Evolutionary conservation across 2,329 filamentous ascomycete species (phyloP), one percentile per base, ranked within the genome.

Genomic region (Neonectria faginata): DNA sequence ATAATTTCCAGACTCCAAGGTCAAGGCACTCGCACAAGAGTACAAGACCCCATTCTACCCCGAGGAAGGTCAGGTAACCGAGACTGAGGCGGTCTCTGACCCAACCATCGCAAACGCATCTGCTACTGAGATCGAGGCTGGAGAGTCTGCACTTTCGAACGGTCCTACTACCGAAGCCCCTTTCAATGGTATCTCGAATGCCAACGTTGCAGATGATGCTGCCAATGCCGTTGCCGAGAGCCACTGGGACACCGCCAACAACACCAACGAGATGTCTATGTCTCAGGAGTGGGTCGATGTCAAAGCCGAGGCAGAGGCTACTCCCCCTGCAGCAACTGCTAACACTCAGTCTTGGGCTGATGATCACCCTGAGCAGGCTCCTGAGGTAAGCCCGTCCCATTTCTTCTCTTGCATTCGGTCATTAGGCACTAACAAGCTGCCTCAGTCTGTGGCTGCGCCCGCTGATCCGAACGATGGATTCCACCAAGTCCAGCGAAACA

Each of bases 321-420:
- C 88, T 27, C 88, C 87, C n/a, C 86, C 89, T 51, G 88, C 87
- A 7, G 81, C 82, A 9, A 78, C 81, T 42, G 76, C 80, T 59
- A 84, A 85, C 73, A 83, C 84, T 31, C 89, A 91, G 75, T 93
- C 90, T 73, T 97, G 92, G 92, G 92, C 92, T 27, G 93, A 97
- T 73, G 92, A 96, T 65, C 87, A 92, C 71, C 88, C 91, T 18
- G 87, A 89, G 64, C 78, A 77, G 60, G 77, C 77, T 41, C 70
- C 78, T 31, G 80, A 83, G 75, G 83, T 86, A 76, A 70, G 81
- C 74, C 25, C 12, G 47, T 22, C 16, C 16, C 1, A 5, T 16
- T 41, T 18, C 7, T 12, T 6, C 39, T 42, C 8, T 42, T 18
- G 12, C 16, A 16, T 11, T 33, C 25, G 6, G 42, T 14, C 10